phyloP scores from a whole-genome alignment of 495 filamentous ascomycete species.

The Penicillium cosmopolitanum region DNA sequence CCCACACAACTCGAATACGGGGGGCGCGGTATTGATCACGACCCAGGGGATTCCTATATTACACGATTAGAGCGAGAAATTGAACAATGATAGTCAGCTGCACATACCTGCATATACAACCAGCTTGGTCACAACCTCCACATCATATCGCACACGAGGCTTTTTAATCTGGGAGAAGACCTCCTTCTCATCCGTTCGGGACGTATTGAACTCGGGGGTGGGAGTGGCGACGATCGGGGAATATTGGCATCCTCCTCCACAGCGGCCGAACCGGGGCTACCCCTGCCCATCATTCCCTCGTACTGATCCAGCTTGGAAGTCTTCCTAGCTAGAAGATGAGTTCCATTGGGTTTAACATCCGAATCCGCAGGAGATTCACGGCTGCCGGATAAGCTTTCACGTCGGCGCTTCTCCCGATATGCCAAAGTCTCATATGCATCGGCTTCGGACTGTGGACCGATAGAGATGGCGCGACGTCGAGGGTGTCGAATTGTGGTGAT shows the following conservation, averaged over 20 bases:
- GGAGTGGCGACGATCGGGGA: conserved; percentile 31
- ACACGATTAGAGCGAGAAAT: neutral
- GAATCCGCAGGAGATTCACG: conserved; percentile 32
- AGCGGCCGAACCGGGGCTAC: conserved; percentile 35
- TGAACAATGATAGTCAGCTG: neutral
- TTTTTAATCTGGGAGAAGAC: conserved; percentile 84
- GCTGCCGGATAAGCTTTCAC: conserved; percentile 65
- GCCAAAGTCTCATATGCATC: conserved; percentile 96
- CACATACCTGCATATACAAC: conserved; percentile 88
- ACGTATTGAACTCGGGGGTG: conserved; percentile 35
- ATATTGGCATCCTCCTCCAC: conserved; percentile 26
- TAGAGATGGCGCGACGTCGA: conserved; percentile 76
- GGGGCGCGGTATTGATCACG: conserved; percentile 37
- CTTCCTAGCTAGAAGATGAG: conserved; percentile 26
- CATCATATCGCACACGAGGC: conserved; percentile 92
- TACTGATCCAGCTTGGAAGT: conserved; percentile 60
- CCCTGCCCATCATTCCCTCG: conserved; percentile 72
- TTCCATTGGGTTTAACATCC: conserved; percentile 22
- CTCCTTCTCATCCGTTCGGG: conserved; percentile 68
- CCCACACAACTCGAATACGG: conserved; percentile 33
- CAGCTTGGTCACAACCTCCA: conserved; percentile 94
- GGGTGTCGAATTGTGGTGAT: conserved; percentile 80
- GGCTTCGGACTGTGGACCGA: conserved; percentile 92
- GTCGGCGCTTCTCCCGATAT: conserved; percentile 80
- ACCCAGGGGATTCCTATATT: conserved; percentile 36